Conservation (phyloP, 306 rosid genomes). For the Rosa chinensis region DNA sequence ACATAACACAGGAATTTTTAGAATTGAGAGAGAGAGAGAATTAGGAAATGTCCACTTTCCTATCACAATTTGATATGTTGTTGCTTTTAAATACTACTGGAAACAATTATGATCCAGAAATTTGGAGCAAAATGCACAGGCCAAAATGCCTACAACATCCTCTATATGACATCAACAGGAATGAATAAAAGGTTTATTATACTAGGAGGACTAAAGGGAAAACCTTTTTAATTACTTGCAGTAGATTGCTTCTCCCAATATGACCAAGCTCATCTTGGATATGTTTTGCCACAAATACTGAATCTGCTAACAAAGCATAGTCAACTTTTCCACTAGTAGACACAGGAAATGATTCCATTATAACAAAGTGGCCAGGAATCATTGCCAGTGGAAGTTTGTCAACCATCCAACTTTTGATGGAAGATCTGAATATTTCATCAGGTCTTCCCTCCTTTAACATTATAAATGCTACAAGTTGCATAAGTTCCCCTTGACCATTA, state of each 20-base stretch:
- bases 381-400: conserved; percentile 56
- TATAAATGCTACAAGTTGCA: conserved; percentile 61
- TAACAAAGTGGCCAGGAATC: conserved; percentile 58
- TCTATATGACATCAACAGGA: neutral
- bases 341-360: conserved; percentile 61
- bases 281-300: conserved; percentile 34
- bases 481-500: conserved; percentile 43
- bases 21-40: neutral
- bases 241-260: conserved; percentile 39
- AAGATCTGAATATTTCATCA: conserved; percentile 48
- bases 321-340: conserved; percentile 78
- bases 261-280: conserved; percentile 39
- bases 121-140: neutral
- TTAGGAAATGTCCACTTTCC: neutral
- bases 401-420: conserved; percentile 69
- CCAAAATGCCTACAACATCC: neutral
- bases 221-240: conserved; percentile 69
- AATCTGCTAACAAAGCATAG: conserved; percentile 53
- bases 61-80: neutral
- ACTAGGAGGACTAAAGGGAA: conserved; percentile 7
- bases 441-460: conserved; percentile 47
- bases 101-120: neutral
- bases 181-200: neutral
- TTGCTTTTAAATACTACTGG: neutral
- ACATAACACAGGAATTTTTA: neutral